Conservation (phyloP, 306 rosid species). For the Lathyrus sativus region DNA sequence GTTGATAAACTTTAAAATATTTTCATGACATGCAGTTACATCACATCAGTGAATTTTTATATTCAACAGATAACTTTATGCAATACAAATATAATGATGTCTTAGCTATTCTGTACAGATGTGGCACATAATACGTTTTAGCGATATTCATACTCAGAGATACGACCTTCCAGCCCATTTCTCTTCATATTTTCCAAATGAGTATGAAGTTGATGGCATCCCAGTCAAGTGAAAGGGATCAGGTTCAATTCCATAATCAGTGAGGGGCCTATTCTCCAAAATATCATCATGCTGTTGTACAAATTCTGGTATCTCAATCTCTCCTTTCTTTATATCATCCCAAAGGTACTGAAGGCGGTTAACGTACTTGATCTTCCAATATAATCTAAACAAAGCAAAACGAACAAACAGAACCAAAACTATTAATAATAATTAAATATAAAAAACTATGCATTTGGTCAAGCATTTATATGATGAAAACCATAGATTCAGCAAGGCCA, state of each 20-base stretch:
- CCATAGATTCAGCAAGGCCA: neutral
- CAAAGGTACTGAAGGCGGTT: constrained; percentile 94
- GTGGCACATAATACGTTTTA: neutral
- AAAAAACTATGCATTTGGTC: neutral
- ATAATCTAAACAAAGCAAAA: constrained; percentile 53
- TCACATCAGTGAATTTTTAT: constrained; percentile 6
- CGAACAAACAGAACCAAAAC: neutral
- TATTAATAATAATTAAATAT: neutral
- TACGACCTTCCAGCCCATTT: constrained; percentile 69
- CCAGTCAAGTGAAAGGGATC: constrained; percentile 68
- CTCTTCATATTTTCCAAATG: constrained; percentile 70
- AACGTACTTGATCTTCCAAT: constrained; percentile 89
- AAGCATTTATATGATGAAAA: constrained; percentile 5
- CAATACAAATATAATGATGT: constrained; percentile 20
- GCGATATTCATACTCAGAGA: constrained; percentile 44
- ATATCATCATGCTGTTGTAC: constrained; percentile 78
- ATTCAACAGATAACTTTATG: constrained; percentile 8
- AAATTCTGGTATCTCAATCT: constrained; percentile 79
- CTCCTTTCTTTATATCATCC: constrained; percentile 84
- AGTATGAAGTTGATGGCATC: constrained; percentile 59
- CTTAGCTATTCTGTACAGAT: constrained; percentile 49
- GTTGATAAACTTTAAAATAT: constrained; percentile 6
- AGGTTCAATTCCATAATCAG: constrained; percentile 95
- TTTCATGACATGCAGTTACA: neutral
- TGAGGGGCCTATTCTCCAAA: constrained; percentile 85